Evolutionary conservation across 805 yeast species (phyloP).

Genomic region (Candida corydali): DNA sequence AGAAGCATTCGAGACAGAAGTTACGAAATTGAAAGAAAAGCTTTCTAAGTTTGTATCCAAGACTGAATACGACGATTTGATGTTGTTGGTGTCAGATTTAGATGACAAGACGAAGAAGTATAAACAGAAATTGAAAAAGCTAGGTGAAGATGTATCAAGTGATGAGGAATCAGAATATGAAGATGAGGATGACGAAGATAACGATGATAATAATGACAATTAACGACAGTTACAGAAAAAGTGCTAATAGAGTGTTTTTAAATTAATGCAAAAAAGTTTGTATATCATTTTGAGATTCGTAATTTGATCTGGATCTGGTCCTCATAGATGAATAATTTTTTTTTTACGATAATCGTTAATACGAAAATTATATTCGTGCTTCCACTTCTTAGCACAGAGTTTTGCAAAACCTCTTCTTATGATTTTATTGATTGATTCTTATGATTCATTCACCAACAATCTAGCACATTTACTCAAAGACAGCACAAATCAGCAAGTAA

Average conservation of each 20-base stretch:
- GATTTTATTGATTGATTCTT: constrained; percentile 82
- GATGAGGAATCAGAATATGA: constrained; percentile 70
- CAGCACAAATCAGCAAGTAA: constrained; percentile 47
- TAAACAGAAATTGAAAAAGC: constrained; percentile 44
- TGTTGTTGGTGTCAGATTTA: constrained; percentile 71
- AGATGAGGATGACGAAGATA: constrained; percentile 49
- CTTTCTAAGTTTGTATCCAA: constrained; percentile 34
- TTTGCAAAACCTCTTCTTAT: too few relatives aligned
- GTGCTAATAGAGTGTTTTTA: too few relatives aligned
- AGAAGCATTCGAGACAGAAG: constrained; percentile 8
- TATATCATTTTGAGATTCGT: too few relatives aligned
- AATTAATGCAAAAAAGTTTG: too few relatives aligned
- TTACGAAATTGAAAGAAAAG: constrained; percentile 9
- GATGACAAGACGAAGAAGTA: constrained; percentile 64
- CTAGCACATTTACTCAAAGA: constrained; percentile 57
- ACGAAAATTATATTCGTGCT: constrained; percentile 1
- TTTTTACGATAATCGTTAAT: too few relatives aligned
- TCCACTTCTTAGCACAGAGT: too few relatives aligned
- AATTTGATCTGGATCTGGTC: too few relatives aligned
- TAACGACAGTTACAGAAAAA: too few relatives aligned
- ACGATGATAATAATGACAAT: constrained; percentile 20
- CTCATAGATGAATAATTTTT: background rate
- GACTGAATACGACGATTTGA: constrained; percentile 65
- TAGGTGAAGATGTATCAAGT: constrained; percentile 63
- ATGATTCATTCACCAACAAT: constrained; percentile 92